Conservation (phyloP, 768 basidiomycete species). For the Boletus rubroflammeus region DNA sequence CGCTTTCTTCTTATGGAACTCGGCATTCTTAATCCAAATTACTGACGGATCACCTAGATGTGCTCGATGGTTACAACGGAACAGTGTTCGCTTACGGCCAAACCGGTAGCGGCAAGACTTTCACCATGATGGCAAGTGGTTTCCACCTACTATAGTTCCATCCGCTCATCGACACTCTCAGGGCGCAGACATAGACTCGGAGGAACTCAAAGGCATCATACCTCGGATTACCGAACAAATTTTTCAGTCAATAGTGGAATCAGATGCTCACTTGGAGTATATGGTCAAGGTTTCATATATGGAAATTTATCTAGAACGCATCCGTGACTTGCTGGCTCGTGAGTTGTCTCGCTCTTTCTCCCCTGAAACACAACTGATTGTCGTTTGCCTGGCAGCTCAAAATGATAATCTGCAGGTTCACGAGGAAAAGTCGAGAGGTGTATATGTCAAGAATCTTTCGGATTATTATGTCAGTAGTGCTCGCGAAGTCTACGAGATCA, state of each 20-base stretch:
- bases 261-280: constrained; percentile 93
- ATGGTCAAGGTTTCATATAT: constrained; percentile 99
- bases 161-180: constrained; percentile 31
- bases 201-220: constrained; percentile 93
- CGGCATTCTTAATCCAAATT: background rate
- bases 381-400: constrained; percentile 54
- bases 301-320: constrained; percentile 98
- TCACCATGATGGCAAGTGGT: constrained; percentile 91
- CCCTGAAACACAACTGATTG: constrained; percentile 3
- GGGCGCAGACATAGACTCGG: constrained; percentile 96
- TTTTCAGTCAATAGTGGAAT: constrained; percentile 95
- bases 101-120: constrained; percentile 95
- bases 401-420: constrained; percentile 98
- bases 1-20: background rate
- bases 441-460: constrained; percentile 95
- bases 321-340: constrained; percentile 95
- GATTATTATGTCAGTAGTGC: constrained; percentile 98
- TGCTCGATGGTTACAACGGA: constrained; percentile 97
- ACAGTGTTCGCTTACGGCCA: constrained; percentile 98
- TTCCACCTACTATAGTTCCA: constrained; percentile 1
- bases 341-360: constrained; percentile 31
- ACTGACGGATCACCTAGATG: constrained; percentile 56
- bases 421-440: constrained; percentile 95
- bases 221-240: constrained; percentile 99
- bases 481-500: constrained; percentile 96